Evolutionary conservation across 2,329 filamentous ascomycete species (phyloP).

Genomic region (Exophiala viscosa): DNA sequence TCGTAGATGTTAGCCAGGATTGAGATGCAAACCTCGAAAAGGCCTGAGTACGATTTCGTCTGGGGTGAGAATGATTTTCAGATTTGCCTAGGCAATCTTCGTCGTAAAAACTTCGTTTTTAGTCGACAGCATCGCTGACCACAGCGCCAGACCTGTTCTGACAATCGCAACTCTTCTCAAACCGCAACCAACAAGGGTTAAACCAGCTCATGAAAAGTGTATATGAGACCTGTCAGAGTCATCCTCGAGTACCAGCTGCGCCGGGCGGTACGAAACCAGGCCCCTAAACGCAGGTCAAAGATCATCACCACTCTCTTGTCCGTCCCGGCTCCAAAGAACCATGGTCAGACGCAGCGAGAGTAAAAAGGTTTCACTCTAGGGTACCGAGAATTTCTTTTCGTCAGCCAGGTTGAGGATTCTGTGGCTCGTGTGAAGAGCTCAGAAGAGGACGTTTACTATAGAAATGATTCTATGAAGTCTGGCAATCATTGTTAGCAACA

Average conservation of each 20-base stretch:
- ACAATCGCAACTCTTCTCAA: constrained; percentile 26
- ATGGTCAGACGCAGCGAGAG: constrained; percentile 40
- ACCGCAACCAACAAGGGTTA: constrained; percentile 25
- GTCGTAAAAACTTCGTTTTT: not conserved
- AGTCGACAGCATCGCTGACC: not conserved
- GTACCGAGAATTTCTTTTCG: constrained; percentile 80
- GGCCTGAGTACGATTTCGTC: too few species aligned
- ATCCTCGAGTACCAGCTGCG: constrained; percentile 29
- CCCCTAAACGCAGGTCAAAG: constrained; percentile 60
- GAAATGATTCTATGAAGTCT: constrained; percentile 63
- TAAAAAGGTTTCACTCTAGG: constrained; percentile 74
- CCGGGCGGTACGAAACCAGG: constrained; percentile 30
- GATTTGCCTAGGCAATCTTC: too few species aligned
- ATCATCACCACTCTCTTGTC: constrained; percentile 87
- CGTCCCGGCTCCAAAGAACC: constrained; percentile 26
- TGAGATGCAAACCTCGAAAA: too few species aligned
- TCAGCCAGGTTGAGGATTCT: constrained; percentile 92
- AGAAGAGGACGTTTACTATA: constrained; percentile 94
- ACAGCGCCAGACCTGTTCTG: too few species aligned
- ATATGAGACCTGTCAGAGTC: constrained; percentile 29
- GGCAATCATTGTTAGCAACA: constrained; percentile 10
- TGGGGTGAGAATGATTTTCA: too few species aligned
- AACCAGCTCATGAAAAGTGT: constrained; percentile 27
- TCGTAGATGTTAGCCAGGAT: too few species aligned
- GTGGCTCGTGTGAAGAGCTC: constrained; percentile 89